Evolutionary conservation across 2,329 filamentous ascomycete species (phyloP).

Genomic region (Aspergillus awamori): DNA sequence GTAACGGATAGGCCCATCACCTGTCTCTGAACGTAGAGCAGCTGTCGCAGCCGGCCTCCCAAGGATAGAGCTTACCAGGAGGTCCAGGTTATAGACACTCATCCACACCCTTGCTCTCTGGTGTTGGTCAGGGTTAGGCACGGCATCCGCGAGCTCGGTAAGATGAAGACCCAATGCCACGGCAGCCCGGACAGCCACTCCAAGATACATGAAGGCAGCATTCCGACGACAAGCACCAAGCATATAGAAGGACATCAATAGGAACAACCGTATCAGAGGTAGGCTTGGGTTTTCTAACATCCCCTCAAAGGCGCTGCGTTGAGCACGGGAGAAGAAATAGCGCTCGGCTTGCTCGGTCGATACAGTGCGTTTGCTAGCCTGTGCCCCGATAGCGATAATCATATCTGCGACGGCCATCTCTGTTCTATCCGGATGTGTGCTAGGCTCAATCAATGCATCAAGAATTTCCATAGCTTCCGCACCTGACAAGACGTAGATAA

Average conservation of each 20-base stretch:
- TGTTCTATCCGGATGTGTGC: constrained; percentile 25
- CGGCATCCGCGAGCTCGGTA: constrained; percentile 17
- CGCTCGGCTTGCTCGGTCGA: constrained; percentile 36
- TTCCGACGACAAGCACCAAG: constrained; percentile 62
- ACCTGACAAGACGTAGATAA: constrained; percentile 36
- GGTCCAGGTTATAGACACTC: constrained; percentile 53
- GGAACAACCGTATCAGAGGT: constrained; percentile 55
- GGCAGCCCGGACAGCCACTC: constrained; percentile 61
- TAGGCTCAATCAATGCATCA: constrained; percentile 9
- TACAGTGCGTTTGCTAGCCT: constrained; percentile 43
- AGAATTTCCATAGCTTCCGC: constrained; percentile 36
- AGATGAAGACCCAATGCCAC: constrained; percentile 62
- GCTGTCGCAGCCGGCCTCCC: constrained; percentile 45
- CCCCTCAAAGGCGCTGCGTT: constrained; percentile 52
- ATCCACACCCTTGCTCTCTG: constrained; percentile 49
- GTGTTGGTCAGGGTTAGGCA: background rate
- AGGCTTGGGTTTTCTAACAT: constrained; percentile 59
- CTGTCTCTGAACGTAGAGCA: constrained; percentile 29
- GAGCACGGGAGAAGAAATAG: constrained; percentile 53
- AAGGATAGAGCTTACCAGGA: constrained; percentile 53
- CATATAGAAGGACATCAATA: constrained; percentile 63
- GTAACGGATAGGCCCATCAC: constrained; percentile 25
- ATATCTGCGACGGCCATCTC: constrained; percentile 44
- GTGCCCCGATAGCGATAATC: constrained; percentile 58
- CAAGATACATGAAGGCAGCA: constrained; percentile 65